Evolutionary conservation across 2,329 filamentous ascomycete genomes (phyloP), one percentile per base, ranked within the genome.

Genomic region (Ophiobolus disseminans): DNA sequence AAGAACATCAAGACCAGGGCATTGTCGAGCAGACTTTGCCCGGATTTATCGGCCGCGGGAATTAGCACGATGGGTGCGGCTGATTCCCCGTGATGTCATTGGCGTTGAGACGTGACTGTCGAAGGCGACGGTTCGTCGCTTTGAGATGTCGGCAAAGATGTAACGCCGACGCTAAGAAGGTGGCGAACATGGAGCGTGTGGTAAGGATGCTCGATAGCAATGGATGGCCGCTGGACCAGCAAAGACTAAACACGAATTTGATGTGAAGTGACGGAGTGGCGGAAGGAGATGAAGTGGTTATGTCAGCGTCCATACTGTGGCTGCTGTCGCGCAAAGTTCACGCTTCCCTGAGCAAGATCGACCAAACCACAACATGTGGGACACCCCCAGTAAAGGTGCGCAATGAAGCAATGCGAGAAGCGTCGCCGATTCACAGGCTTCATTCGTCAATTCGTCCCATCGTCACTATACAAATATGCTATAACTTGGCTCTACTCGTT

Each of bases 401-500:
- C n/a, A n/a, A n/a, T n/a, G n/a, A n/a, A n/a, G n/a, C n/a, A n/a
- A n/a, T n/a, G n/a, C n/a, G n/a, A n/a, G n/a, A n/a, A n/a, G n/a
- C n/a, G n/a, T n/a, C n/a, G n/a, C n/a, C n/a, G n/a, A n/a, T n/a
- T n/a, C n/a, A n/a, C 26, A 28, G 10, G 26, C 16, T 32, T 26
- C 16, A 42, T 25, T 41, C 21, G 10, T 42, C 31, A 19, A 21
- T 34, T 54, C 39, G 40, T 48, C 37, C 40, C 49, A 19, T 49
- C 49, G 40, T 55, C 44, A 48, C 39, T 38, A 36, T 55, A 48
- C 44, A 53, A 26, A 32, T 40, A 44, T 17, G 40, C 35, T 54
- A 50, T 46, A 60, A 38, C 16, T 26, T 40, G n/a, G 25, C 5
- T 28, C 30, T 32, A 14, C 28, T 45, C 8, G 23, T 14, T 9